These are phyloP conservation scores for Chaetomium globosum DNA, from an alignment of 2,329 filamentous ascomycete species.

Conservation along the genomic window DNA sequence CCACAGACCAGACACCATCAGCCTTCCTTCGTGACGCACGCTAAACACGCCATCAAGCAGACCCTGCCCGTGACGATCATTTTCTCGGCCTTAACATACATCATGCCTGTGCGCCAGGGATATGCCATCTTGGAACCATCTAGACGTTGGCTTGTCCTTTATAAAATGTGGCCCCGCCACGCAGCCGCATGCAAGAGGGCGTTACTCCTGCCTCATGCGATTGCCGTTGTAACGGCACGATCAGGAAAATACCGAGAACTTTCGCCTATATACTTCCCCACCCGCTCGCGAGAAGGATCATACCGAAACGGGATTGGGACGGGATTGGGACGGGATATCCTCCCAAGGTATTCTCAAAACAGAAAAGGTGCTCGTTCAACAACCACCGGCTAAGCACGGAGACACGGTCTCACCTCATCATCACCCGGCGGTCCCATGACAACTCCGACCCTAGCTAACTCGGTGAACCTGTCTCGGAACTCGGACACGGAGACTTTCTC, in stretches of 20 bases:
- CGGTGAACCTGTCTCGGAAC: neutral
- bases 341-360: neutral
- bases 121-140: neutral
- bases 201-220: slow-evolving; percentile 17
- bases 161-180: neutral
- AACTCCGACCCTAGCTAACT: neutral
- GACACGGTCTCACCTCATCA: neutral
- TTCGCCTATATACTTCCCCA: neutral
- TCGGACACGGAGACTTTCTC: neutral
- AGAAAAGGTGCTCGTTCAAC: neutral
- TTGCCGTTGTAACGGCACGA: neutral
- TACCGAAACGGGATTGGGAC: neutral
- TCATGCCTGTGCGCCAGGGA: neutral
- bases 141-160: neutral
- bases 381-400: neutral
- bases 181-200: slow-evolving; percentile 1
- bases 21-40: neutral
- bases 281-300: neutral
- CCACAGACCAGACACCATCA: neutral
- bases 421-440: neutral
- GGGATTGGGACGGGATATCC: neutral
- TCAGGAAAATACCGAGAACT: neutral
- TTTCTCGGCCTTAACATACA: neutral
- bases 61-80: neutral
- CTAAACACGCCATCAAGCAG: neutral